Base-by-base conservation (phyloP, 2,329 filamentous ascomycete genomes). In the Pseudocercospora musae region DNA sequence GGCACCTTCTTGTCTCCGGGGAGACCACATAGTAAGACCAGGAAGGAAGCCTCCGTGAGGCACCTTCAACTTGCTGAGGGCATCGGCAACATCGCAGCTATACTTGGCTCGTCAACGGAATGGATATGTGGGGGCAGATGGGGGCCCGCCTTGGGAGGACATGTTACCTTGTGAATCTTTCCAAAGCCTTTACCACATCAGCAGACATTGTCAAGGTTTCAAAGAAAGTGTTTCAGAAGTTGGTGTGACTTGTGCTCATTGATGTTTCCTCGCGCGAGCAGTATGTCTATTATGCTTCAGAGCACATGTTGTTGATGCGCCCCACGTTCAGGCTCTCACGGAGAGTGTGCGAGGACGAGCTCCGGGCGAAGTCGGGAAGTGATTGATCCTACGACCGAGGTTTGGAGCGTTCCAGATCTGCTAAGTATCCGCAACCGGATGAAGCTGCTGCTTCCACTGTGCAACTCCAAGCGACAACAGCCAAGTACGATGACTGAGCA, bases 1-100 rank as follows among this genome's bases (percentile, higher is more conserved):
- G 10, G 74, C 65, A 4, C 82, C 82, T 20, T 77, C 77, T 73
- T 84, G 82, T 42, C 79, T 78, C 55, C 78, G 59, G 4, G 83
- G 83, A 2, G 83, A 85, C 77, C 78, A 85, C 78, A 85, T 81
- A 25, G 79, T 81, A 53, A 85, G 73, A 11, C 82, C 82, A 2
- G 80, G 77, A 1, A 85, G 76, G 71, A 85, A 86, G 48, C 83
- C 83, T 64, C 83, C 83, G 67, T 83, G 65, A 8, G 72, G 68
- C 1, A 73, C 68, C 60, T 72, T 73, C 48, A 85, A 75, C 70
- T 84, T 84, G 65, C 76, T 76, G 1, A 85, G 77, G 0, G 81
- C 83, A 64, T 84, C 82, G 49, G 81, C 80, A 44, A 84, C 79
- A 66, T 83, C 81, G 70, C 78, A 82, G 33, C 78, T 82, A 65